Percentiles rank a stretch among this genome's conserved stretches.
These are phyloP conservation scores for Trypanosoma platydactyli DNA, from an alignment of 208 protist species.

Conservation along the genomic window DNA sequence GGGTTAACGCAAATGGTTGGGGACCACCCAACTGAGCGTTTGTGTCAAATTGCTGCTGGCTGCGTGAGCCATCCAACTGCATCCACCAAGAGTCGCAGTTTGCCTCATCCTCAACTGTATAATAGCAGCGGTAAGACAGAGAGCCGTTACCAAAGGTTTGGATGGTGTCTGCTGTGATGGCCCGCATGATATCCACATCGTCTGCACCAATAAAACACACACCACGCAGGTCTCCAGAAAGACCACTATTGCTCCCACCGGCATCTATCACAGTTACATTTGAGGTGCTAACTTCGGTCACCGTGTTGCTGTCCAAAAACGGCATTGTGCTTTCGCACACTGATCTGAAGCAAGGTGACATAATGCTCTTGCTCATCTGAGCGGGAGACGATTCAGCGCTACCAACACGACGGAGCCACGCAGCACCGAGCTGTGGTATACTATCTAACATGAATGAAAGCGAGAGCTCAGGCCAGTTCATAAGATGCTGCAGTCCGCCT, in stretches of 20 bases:
- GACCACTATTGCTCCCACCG: neutral
- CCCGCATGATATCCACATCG: constrained; percentile 47
- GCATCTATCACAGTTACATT: neutral
- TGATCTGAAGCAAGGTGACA: neutral
- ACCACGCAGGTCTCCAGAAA: constrained; percentile 27
- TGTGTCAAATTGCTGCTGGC: constrained; percentile 16
- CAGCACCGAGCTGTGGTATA: neutral
- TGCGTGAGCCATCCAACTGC: constrained; percentile 35
- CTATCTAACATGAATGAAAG: constrained; percentile 1
- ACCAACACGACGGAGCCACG: neutral
- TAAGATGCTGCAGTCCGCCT: neutral
- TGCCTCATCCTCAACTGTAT: constrained; percentile 40
- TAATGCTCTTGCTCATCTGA: neutral
- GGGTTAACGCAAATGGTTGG: neutral
- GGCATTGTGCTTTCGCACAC: neutral
- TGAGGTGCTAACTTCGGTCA: neutral
- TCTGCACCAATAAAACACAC: constrained; percentile 58
- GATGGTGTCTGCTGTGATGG: constrained; percentile 50
- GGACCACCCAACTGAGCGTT: neutral
- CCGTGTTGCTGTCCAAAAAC: neutral
- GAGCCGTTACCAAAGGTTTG: constrained; percentile 40
- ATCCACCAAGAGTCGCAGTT: constrained; percentile 30
- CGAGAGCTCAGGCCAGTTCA: neutral
- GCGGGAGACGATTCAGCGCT: neutral
- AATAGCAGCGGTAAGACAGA: constrained; percentile 54